Evolutionary conservation across 345 rosid species (phyloP).

Genomic region (Eucalyptus virginea): DNA sequence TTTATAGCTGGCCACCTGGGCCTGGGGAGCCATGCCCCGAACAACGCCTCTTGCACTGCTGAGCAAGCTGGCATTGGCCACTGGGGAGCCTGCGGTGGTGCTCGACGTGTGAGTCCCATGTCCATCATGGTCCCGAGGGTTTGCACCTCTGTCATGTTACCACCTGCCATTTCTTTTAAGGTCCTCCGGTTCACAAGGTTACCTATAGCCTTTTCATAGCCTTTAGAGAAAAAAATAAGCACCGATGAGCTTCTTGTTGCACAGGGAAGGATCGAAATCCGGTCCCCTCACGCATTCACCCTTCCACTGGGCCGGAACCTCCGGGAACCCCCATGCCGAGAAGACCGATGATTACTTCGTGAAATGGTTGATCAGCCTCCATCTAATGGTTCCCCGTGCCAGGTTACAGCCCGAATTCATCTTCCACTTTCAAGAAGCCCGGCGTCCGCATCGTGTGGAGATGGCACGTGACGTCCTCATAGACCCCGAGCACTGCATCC

Average conservation of each 20-base stretch:
- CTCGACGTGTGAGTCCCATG: conserved; percentile 79
- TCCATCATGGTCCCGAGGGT: conserved; percentile 63
- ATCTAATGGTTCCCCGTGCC: conserved; percentile 1
- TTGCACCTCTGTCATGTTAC: conserved; percentile 25
- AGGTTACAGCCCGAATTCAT: conserved; percentile 12
- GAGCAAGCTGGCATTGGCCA: conserved; percentile 49
- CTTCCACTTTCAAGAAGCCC: conserved; percentile 33
- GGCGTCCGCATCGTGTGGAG: conserved; percentile 75
- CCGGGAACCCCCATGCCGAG: conserved; percentile 59
- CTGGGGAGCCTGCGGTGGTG: conserved; percentile 67
- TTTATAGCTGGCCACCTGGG: conserved; percentile 69
- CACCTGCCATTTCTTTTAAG: neutral
- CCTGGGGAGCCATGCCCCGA: conserved; percentile 60
- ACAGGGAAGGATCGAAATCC: conserved; percentile 46
- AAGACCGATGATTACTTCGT: conserved; percentile 58
- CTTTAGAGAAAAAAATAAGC: conserved; percentile 61
- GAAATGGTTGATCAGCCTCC: neutral
- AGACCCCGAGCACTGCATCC: conserved; percentile 45
- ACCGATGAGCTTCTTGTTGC: conserved; percentile 79
- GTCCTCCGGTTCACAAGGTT: neutral
- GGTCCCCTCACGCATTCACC: conserved; percentile 60
- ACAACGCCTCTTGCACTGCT: conserved; percentile 70
- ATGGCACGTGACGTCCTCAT: conserved; percentile 48
- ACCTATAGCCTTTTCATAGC: conserved; percentile 45
- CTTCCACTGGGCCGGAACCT: conserved; percentile 48